Base-by-base conservation (phyloP, 805 yeast genomes). In the Yarrowia yakushimensis region DNA sequence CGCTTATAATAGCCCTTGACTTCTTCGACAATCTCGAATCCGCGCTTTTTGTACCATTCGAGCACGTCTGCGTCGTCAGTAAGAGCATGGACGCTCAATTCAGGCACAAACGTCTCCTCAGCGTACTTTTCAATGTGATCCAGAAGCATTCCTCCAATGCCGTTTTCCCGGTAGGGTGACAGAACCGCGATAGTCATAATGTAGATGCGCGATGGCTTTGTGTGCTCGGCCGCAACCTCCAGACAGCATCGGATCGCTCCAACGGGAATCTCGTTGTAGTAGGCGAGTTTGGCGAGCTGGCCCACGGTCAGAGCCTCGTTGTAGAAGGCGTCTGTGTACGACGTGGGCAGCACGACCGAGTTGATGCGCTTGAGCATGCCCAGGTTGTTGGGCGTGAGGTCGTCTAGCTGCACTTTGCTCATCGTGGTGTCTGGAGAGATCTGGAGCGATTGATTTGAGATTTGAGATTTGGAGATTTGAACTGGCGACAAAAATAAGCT, bases 211-310 rank as follows among this genome's bases (percentile, higher is more conserved):
- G 80, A 79, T 8, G 88, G 86, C 27, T 72, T 77, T 5, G 77
- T 68, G n/a, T 76, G 77, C 48, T 78, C 76, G 79, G 78, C 60
- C 80, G 74, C 9, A 78, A 73, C 66, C 77, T 69, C 70, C 28
- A 69, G 60, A 4, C 64, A 57, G 62, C 87, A 86, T 65, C 85
- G 84, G 54, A 90, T 75, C 4, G 85, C 86, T 15, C 94, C 97
- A 4, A 90, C 93, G 8, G 96, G 90, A 6, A 88, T 81, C 69
- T 87, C 96, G 54, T 86, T 81, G 72, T 79, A 87, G 73, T 78
- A 88, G 0, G 86, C 88, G 62, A 85, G 74, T 69, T 85, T 80
- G 33, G 80, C 79, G 33, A 86, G 74, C 28, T 83, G 85, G 23
- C 78, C 83, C 1, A 77, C 69, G 2, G 78, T 75, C 25, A 79